Evolutionary conservation across 73 alveolate species (phyloP).

Genomic region (Breviolum minutum): DNA sequence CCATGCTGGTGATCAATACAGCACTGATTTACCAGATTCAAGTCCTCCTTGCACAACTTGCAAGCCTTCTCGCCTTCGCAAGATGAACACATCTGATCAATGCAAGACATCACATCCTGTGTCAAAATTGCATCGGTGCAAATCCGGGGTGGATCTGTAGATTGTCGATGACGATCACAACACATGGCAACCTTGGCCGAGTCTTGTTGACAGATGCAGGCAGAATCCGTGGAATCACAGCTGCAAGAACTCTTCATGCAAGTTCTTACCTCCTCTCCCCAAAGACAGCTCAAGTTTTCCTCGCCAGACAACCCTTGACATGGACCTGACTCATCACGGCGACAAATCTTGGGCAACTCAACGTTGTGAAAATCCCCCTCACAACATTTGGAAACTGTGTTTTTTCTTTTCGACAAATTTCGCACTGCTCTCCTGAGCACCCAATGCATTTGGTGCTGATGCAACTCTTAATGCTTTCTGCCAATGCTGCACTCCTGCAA

Average conservation of each 20-base stretch:
- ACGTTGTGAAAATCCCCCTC: slow-evolving; percentile 18
- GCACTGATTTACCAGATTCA: not conserved
- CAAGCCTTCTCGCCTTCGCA: not conserved
- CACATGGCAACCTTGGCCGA: not conserved
- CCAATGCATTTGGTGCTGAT: not conserved
- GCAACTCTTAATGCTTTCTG: not conserved
- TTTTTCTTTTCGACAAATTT: not conserved
- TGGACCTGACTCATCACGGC: not conserved
- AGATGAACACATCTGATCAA: not conserved
- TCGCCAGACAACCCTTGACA: not conserved
- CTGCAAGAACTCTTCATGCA: not conserved
- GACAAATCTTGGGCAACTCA: not conserved
- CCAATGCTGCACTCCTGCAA: slow-evolving; percentile 29
- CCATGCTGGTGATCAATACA: slow-evolving; percentile 25
- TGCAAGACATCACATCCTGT: slow-evolving; percentile 19
- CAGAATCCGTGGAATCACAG: not conserved
- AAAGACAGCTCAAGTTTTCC: not conserved
- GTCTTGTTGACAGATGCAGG: slow-evolving; percentile 15
- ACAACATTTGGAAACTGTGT: not conserved
- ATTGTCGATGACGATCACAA: slow-evolving; percentile 25
- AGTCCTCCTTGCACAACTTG: slow-evolving; percentile 35
- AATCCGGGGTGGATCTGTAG: not conserved
- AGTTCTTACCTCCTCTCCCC: slow-evolving; percentile 13
- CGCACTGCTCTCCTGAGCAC: slow-evolving; percentile 1
- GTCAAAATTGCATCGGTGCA: slow-evolving; percentile 38